A percentile compares a stretch with the other conserved stretches of the same genome.
These are phyloP conservation scores for Magnaporthiopsis poae DNA, from an alignment of 2,329 filamentous ascomycete species.

Conservation along the genomic window DNA sequence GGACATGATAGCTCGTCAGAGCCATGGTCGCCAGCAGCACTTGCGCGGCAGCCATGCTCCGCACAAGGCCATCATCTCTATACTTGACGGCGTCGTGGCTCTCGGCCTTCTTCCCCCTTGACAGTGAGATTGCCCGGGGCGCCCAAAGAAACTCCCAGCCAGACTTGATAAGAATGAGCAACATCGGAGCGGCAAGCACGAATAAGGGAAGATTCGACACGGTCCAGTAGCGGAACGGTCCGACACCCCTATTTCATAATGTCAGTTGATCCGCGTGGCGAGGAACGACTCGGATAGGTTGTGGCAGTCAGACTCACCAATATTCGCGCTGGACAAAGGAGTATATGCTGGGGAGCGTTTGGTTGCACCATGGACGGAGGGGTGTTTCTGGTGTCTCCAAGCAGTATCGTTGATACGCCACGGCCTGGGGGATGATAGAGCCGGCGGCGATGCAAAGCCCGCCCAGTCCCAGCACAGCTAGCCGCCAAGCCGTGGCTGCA, in stretches of 20 bases:
- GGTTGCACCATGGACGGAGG: slow-evolving; percentile 60
- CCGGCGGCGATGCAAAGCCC: slow-evolving; percentile 60
- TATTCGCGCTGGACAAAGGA: slow-evolving; percentile 80
- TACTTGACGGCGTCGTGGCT: slow-evolving; percentile 13
- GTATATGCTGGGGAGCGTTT: slow-evolving; percentile 74
- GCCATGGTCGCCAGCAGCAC: slow-evolving; percentile 61
- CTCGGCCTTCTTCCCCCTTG: neutral
- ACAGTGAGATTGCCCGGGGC: neutral
- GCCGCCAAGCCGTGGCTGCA: slow-evolving; percentile 35
- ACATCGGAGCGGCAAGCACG: slow-evolving; percentile 67
- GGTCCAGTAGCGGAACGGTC: slow-evolving; percentile 86
- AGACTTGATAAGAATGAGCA: slow-evolving; percentile 57
- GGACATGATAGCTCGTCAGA: slow-evolving; percentile 76
- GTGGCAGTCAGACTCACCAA: slow-evolving; percentile 51
- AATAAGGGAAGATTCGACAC: slow-evolving; percentile 79
- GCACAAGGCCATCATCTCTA: slow-evolving; percentile 26
- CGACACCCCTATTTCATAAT: slow-evolving; percentile 61
- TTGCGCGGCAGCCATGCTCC: slow-evolving; percentile 61
- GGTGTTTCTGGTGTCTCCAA: slow-evolving; percentile 3
- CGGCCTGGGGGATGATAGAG: slow-evolving; percentile 59
- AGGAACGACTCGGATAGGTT: too few species aligned
- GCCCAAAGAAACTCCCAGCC: slow-evolving; percentile 30
- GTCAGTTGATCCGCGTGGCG: neutral
- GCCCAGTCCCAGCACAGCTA: slow-evolving; percentile 52
- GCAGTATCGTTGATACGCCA: slow-evolving; percentile 69